Base-by-base conservation (phyloP, 1,284 basidiomycete species). In the Rhizoctonia solani region DNA sequence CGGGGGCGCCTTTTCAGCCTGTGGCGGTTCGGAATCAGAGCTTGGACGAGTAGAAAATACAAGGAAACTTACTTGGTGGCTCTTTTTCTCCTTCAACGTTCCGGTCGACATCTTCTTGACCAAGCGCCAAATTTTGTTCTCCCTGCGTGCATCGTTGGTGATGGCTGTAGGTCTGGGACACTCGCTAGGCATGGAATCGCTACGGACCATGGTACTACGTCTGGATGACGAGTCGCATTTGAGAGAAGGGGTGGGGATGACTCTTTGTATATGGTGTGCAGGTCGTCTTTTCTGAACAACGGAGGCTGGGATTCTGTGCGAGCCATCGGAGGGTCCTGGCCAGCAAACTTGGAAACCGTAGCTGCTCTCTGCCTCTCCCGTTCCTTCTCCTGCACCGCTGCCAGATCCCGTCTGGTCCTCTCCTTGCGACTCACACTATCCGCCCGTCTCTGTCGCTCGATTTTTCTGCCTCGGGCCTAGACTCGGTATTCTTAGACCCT, bases 41-140 rank as follows among this genome's bases (percentile, higher is more conserved):
- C 29, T 9, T 14, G 16, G 37, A 23, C 21, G 37, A 19, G 34
- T 19, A 23, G 25, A 16, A 44, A 44, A 25, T 5, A n/a, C 50
- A 44, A 27, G 25, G 3, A 14, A 11, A 32, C 49, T 9, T 42
- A 65, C 61, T 6, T 52, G 21, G 13, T 19, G 32, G 29, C 27
- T 41, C 19, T 67, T 67, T 25, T 68, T 65, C 27, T 70, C 69
- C 52, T 66, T 68, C 46, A 70, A 58, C 19, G 69, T 70, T 19
- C 69, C 67, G 32, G 69, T 63, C 34, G 66, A 68, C 54, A 70
- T 68, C 53, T 70, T 70, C 50, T 68, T 70, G 25, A 70, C 66
- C 30, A 70, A 37, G 29, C 50, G 52, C 69, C 69, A 70, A 1
- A 70, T 27, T 39, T 37, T 68, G 4, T 41, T 54, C 19, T 67